These are phyloP conservation scores for Tetrahymena thermophila DNA, from an alignment of 73 alveolate species.

Conservation along the genomic window DNA sequence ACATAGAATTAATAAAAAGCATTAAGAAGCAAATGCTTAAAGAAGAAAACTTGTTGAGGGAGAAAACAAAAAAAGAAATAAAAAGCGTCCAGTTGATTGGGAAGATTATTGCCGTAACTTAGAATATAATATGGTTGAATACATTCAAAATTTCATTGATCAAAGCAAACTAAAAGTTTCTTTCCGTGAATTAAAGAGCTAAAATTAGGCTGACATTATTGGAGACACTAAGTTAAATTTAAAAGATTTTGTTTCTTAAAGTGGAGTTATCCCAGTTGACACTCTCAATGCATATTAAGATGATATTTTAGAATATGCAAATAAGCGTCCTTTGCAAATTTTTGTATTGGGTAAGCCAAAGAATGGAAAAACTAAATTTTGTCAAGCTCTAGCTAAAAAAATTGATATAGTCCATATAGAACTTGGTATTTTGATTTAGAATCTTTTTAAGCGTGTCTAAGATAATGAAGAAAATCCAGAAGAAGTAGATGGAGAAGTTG, in stretches of 20 bases:
- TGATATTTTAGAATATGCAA: slow-evolving; percentile 78
- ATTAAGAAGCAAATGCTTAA: slow-evolving; percentile 10
- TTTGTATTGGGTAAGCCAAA: slow-evolving; percentile 88
- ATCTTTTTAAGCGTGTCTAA: slow-evolving; percentile 66
- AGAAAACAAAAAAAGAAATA: slow-evolving; percentile 12
- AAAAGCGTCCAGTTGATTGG: not conserved
- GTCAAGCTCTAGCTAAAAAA: slow-evolving; percentile 67
- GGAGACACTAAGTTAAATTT: not conserved
- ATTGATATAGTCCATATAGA: slow-evolving; percentile 81
- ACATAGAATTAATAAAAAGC: slow-evolving; percentile 14
- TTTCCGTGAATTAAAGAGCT: not conserved
- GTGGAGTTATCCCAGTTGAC: slow-evolving; percentile 23
- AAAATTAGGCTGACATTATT: slow-evolving; percentile 5
- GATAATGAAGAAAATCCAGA: slow-evolving; percentile 52
- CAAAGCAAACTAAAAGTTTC: not conserved
- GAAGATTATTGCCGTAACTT: slow-evolving; percentile 22
- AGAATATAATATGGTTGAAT: not conserved
- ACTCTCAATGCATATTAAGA: slow-evolving; percentile 33
- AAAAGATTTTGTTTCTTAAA: slow-evolving; percentile 12
- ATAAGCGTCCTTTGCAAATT: slow-evolving; percentile 72
- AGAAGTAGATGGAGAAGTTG: slow-evolving; percentile 72
- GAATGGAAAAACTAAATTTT: slow-evolving; percentile 76
- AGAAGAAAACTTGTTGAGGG: slow-evolving; percentile 12
- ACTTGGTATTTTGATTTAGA: slow-evolving; percentile 66
- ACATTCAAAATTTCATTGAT: not conserved